Evolutionary conservation across 148 eudicot species (phyloP).

Genomic region (Rhododendron vialii): DNA sequence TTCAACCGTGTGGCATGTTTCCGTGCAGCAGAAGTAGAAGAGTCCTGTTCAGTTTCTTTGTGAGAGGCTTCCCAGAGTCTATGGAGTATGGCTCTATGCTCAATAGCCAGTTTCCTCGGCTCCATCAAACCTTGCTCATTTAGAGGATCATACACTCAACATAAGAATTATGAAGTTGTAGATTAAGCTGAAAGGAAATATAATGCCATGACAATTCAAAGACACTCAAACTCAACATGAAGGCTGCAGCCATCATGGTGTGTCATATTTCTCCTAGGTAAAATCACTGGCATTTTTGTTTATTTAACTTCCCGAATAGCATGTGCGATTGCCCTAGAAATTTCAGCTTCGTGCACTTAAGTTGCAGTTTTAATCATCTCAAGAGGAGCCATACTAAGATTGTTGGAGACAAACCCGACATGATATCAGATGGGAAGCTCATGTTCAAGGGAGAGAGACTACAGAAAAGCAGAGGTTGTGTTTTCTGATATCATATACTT

Average conservation of each 20-base stretch:
- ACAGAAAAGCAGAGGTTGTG: not conserved
- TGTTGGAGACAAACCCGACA: not conserved
- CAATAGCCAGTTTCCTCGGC: conserved; percentile 70
- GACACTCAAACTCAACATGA: not conserved
- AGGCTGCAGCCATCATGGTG: not conserved
- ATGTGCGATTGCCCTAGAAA: not conserved
- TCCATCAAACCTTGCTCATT: conserved; percentile 78
- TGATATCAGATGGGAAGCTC: not conserved
- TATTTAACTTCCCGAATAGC: not conserved
- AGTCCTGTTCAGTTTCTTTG: conserved; percentile 35
- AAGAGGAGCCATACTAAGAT: not conserved
- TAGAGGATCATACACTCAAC: conserved; percentile 17
- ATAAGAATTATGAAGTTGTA: not conserved
- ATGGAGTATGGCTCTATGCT: too few relatives aligned
- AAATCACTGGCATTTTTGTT: not conserved
- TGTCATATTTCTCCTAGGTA: not conserved
- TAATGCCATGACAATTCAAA: not conserved
- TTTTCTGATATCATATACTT: not conserved
- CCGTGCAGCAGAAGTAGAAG: not conserved
- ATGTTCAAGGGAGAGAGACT: not conserved
- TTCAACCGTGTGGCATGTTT: not conserved
- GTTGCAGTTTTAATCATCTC: not conserved
- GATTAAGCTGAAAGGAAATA: not conserved
- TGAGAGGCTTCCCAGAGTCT: conserved; percentile 74
- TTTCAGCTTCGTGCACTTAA: not conserved